Evolutionary conservation across 257 asterid species (phyloP).

Genomic region (Nicotiana otophora): DNA sequence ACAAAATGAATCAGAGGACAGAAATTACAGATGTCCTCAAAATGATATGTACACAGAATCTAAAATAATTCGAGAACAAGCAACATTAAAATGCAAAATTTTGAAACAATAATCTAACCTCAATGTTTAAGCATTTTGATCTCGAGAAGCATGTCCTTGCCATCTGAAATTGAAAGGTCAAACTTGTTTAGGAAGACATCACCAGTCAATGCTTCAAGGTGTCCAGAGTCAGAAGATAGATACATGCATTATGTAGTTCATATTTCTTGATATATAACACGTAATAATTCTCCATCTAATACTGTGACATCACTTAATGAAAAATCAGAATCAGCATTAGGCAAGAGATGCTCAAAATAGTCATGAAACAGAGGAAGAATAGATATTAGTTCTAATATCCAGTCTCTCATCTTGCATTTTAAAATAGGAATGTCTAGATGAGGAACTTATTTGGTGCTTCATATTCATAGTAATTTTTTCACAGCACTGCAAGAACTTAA

Average conservation of each 20-base stretch:
- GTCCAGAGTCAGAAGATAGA: background rate
- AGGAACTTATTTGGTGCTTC: background rate
- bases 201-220: background rate
- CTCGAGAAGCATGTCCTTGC: slow-evolving; percentile 85
- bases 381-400: background rate
- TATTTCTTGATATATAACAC: background rate
- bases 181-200: slow-evolving; percentile 7
- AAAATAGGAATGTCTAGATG: background rate
- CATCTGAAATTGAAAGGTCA: slow-evolving; percentile 53
- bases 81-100: slow-evolving; percentile 4
- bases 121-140: slow-evolving; percentile 51
- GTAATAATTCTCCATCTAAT: background rate
- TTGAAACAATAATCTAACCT: slow-evolving; percentile 23
- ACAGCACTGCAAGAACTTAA: background rate
- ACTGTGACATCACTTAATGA: background rate
- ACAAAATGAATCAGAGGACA: slow-evolving; percentile 14
- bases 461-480: background rate
- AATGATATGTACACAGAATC: slow-evolving; percentile 42
- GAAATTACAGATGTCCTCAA: slow-evolving; percentile 29
- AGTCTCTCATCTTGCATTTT: background rate
- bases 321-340: background rate
- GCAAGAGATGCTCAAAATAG: background rate
- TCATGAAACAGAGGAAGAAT: background rate
- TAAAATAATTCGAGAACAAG: slow-evolving; percentile 15
- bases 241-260: background rate